A percentile compares a stretch with the other conserved stretches of the same genome.
These are phyloP conservation scores for Triangularia verruculosa DNA, from an alignment of 2,329 filamentous ascomycete species.

Conservation along the genomic window DNA sequence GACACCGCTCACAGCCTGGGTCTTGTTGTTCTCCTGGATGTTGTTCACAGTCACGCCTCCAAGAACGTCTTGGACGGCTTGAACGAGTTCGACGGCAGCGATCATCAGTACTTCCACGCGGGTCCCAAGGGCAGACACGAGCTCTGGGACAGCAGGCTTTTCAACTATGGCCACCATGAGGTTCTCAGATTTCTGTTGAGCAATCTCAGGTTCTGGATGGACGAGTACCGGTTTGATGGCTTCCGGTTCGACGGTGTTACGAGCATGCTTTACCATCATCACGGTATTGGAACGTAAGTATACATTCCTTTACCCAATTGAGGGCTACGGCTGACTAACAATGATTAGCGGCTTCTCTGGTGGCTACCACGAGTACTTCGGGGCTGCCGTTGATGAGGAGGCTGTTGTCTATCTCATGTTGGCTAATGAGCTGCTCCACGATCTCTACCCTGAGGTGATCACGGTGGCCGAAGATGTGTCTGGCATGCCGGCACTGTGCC, in stretches of 20 bases:
- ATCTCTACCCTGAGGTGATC: slow-evolving; percentile 82
- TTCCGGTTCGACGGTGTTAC: slow-evolving; percentile 98
- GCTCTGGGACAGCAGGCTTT: slow-evolving; percentile 92
- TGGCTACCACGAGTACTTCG: slow-evolving; percentile 98
- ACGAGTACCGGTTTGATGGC: slow-evolving; percentile 93
- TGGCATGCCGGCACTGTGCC: slow-evolving; percentile 94
- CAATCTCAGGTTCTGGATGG: slow-evolving; percentile 98
- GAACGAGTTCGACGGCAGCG: slow-evolving; percentile 93
- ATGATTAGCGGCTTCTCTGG: slow-evolving; percentile 82
- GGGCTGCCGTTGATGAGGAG: slow-evolving; percentile 82
- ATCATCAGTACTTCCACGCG: slow-evolving; percentile 93
- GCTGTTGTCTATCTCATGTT: slow-evolving; percentile 93
- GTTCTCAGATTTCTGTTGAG: slow-evolving; percentile 93
- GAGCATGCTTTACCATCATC: slow-evolving; percentile 94
- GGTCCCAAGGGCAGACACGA: slow-evolving; percentile 84
- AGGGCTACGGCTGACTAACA: slow-evolving; percentile 27
- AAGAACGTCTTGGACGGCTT: slow-evolving; percentile 95
- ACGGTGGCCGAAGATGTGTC: slow-evolving; percentile 97
- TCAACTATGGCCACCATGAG: slow-evolving; percentile 95
- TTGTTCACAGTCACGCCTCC: slow-evolving; percentile 96
- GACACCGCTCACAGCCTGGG: slow-evolving; percentile 92
- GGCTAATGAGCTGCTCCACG: slow-evolving; percentile 92
- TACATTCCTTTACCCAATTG: neutral
- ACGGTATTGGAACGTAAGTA: slow-evolving; percentile 91
- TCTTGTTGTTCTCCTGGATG: slow-evolving; percentile 85